Base-by-base conservation (phyloP, 139 green algal species). In the Volvox africanus region DNA sequence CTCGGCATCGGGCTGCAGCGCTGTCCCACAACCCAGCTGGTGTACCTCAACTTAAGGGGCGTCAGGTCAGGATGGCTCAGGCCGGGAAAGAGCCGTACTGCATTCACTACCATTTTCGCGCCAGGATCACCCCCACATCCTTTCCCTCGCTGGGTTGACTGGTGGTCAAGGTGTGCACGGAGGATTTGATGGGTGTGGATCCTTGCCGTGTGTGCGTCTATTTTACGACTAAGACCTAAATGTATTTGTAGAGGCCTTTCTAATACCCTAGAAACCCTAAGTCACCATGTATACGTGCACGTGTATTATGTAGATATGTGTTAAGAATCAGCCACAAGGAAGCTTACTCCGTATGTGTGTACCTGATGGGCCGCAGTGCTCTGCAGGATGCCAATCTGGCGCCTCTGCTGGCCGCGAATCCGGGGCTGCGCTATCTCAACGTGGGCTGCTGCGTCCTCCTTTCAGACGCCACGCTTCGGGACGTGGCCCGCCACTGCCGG, bases 1-100 rank as follows among this genome's bases (percentile, higher is more conserved):
- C 11, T 81, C 33, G 68, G 68, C 18, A 3, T 28, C 20, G 84
- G 28, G 68, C 84, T 89, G 37, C 24, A n/a, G 35, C 26, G 26
- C 33, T 69, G 35, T 20, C 36, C 84, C 68, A n/a, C 68, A 68
- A 73, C 68, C 28, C 32, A 28, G 32, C 68, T 89, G 28, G 24
- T 22, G 24, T n/a, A 81, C 84, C 84, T 89, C 84, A 89, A 89
- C 84, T 67, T 89, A 37, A 67, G 84, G 24, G 69, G 22, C 0
- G 12, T 55, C 2, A 3, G 26, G 84, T 89, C 68, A 89, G 84
- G 24, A 26, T 1, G 24, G n/a, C 6, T 14, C 32, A 80, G 28
- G 28, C 32, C 73, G 24, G 67, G 67, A 75, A 14, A 75, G 2
- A 28, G 67, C 22, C 67, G 14, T 26, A 28, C 22, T 26, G 5